Base-by-base conservation (phyloP, 495 filamentous ascomycete genomes). In the Annulohypoxylon bovei region DNA sequence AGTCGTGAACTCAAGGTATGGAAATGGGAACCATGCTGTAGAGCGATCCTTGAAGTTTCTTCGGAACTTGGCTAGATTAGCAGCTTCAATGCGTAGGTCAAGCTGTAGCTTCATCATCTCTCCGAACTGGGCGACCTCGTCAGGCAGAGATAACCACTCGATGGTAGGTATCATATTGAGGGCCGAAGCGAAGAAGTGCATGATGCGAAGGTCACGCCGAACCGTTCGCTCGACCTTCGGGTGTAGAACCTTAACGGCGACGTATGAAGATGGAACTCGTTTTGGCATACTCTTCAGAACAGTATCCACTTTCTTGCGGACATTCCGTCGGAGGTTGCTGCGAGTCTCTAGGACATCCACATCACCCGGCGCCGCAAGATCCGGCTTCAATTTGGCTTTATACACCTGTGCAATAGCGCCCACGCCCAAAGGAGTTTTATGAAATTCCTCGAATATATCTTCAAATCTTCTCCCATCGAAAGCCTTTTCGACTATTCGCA, bases 401-500 rank as follows among this genome's bases (percentile, higher is more conserved):
- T 99, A 99, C 9, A 98, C 96, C 78, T 99, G 96, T 14, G 96
- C 96, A 75, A 99, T 98, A 12, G 96, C 95, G 22, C 96, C 96
- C 3, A 98, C 95, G 11, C 96, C 96, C 1, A 99, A 81, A 0
- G 96, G 95, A 58, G 88, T 88, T 77, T 96, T 92, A 22, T 97
- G 84, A 72, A 99, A 99, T 76, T 98, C 96, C 27, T 97, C 94
- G 70, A 99, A 99, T 27, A 99, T 98, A 4, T 97, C 92, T 22
- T 93, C 89, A 56, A 98, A 97, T 1, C 80, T 77, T 35, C 90
- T 81, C 1, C 91, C 92, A 62, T 89, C 87, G 74, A 99, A 99
- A 1, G 96, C 95, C 40, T 88, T 87, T 55, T 82, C 80, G 23
- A 99, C 88, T 22, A 87, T 97, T 46, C 83, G 83, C 75, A 93